These are phyloP conservation scores for Tolypocladium cylindrosporum DNA, from an alignment of 2,329 filamentous ascomycete genomes.

Conservation along the genomic window DNA sequence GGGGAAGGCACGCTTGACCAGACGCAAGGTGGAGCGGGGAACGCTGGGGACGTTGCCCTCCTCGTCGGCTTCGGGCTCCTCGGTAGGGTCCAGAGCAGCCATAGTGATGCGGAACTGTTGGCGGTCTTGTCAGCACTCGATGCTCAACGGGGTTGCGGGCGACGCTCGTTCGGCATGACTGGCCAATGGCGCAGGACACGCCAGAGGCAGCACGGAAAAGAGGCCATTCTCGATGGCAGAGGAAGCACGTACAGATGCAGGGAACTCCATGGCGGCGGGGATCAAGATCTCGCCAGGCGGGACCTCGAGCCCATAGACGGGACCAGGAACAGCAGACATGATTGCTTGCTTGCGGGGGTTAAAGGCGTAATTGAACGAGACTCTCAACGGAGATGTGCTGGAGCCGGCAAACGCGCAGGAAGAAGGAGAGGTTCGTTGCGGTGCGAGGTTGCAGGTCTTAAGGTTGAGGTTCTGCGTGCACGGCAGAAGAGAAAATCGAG, in stretches of 20 bases:
- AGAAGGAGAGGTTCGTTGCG: not conserved
- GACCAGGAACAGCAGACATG: constrained; percentile 57
- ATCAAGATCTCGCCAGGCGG: constrained; percentile 76
- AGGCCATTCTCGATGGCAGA: not conserved
- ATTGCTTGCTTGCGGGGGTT: constrained; percentile 10
- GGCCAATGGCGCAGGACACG: not conserved
- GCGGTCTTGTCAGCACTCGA: constrained; percentile 15
- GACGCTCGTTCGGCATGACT: not conserved
- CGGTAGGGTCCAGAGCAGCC: constrained; percentile 91
- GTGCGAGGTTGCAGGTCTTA: not conserved
- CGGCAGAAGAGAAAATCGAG: not conserved
- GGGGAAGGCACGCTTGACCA: constrained; percentile 63
- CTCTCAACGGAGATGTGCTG: not conserved
- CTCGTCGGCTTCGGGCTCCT: constrained; percentile 56
- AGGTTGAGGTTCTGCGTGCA: not conserved
- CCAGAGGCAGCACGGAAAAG: not conserved
- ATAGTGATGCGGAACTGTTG: constrained; percentile 90
- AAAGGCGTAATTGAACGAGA: not conserved
- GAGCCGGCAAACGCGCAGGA: not conserved
- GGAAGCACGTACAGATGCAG: constrained; percentile 62
- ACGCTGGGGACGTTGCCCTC: constrained; percentile 50
- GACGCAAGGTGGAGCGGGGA: constrained; percentile 78
- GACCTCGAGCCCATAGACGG: constrained; percentile 87
- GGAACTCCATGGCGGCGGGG: constrained; percentile 67
- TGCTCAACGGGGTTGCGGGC: not conserved